Conservation (phyloP, 108 stramenopile genomes). For the Nitzschia sp. region DNA sequence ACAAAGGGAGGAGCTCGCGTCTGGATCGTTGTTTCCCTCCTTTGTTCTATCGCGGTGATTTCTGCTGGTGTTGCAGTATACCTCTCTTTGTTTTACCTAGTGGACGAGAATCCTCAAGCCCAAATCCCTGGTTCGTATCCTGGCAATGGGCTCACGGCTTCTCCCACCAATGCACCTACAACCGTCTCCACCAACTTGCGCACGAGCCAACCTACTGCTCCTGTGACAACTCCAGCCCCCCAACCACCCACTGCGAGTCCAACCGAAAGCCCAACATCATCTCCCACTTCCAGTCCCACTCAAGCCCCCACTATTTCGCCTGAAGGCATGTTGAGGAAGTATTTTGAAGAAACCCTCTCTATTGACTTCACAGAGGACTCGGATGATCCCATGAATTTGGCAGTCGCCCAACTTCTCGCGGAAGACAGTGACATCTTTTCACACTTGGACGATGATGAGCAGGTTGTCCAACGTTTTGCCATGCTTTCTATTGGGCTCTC, state of each 20-base stretch:
- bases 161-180: neutral
- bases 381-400: conserved; percentile 9
- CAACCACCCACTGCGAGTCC: neutral
- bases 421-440: conserved; percentile 1
- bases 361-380: conserved; percentile 13
- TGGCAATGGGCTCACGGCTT: neutral
- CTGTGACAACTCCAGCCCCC: neutral
- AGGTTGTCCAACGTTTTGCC: conserved; percentile 19
- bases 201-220: neutral
- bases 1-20: too few relatives aligned
- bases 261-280: neutral
- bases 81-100: neutral
- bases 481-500: conserved; percentile 12
- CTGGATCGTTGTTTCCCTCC: neutral
- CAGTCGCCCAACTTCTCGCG: conserved; percentile 10
- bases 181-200: neutral
- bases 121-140: neutral
- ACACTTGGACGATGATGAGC: neutral
- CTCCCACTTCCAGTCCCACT: neutral
- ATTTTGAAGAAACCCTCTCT: neutral
- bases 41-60: neutral
- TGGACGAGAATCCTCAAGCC: neutral
- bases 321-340: neutral
- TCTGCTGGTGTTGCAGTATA: neutral
- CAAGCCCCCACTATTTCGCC: neutral